Evolutionary conservation across 257 asterid species (phyloP).

Genomic region (Solanum lignicaule): DNA sequence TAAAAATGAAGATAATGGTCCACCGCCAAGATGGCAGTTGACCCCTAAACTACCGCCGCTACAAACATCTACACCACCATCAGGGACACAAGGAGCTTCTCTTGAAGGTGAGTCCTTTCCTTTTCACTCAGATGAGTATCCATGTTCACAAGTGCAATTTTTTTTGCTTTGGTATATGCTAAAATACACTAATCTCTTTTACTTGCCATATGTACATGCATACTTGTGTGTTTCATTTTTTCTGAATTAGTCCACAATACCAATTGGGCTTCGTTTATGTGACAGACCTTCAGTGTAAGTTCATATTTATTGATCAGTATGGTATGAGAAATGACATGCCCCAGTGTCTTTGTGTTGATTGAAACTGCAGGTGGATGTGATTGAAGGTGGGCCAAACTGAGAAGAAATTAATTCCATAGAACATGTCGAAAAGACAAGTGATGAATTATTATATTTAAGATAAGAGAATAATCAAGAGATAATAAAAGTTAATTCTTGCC

Average conservation of each 20-base stretch:
- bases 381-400: neutral
- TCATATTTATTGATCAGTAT: neutral
- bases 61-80: conserved; percentile 27
- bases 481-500: neutral
- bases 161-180: neutral
- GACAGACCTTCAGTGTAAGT: neutral
- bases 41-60: conserved; percentile 22
- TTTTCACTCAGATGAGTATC: neutral
- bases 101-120: conserved; percentile 28
- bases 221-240: neutral
- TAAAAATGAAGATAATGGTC: conserved; percentile 42
- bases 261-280: neutral
- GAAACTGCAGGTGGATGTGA: neutral
- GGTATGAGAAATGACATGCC: neutral
- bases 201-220: neutral
- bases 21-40: conserved; percentile 66
- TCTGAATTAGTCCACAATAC: neutral
- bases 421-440: neutral
- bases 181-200: neutral
- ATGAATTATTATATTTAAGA: neutral
- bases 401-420: neutral
- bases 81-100: conserved; percentile 19
- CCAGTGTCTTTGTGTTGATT: neutral
- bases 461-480: neutral
- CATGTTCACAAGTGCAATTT: neutral